A percentile compares a stretch with the other conserved stretches of the same genome.
Conservation (phyloP, 2,329 filamentous ascomycete genomes). For the Triangularia setosa region DNA sequence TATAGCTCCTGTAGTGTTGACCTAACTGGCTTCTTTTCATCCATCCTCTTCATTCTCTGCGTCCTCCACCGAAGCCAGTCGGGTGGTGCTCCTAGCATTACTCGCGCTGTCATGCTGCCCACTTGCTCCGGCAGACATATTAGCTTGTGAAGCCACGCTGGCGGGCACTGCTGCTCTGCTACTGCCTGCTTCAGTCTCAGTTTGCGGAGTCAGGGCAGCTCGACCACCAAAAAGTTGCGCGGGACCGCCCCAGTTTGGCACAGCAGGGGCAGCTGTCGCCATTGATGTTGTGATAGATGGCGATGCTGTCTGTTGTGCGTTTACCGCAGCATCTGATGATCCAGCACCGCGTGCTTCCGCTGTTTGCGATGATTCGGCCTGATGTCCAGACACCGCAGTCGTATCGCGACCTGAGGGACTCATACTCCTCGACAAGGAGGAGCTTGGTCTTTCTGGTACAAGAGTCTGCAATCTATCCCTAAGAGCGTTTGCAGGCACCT, state of each 20-base stretch:
- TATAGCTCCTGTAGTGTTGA: background rate
- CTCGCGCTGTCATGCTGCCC: background rate
- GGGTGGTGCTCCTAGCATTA: background rate
- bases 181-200: background rate
- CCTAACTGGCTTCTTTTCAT: background rate
- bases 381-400: background rate
- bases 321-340: background rate
- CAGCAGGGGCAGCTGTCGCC: background rate
- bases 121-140: background rate
- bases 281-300: background rate
- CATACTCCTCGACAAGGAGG: background rate
- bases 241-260: background rate
- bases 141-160: background rate
- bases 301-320: background rate
- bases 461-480: background rate
- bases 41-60: background rate
- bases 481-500: background rate
- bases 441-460: background rate
- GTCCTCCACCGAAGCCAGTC: conserved; percentile 1
- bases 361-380: background rate
- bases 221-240: background rate
- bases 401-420: background rate
- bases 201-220: background rate
- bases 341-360: background rate
- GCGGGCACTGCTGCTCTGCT: background rate